phyloP scores from a whole-genome alignment of 164 flowering plant genomes.

The Annona cherimola region DNA sequence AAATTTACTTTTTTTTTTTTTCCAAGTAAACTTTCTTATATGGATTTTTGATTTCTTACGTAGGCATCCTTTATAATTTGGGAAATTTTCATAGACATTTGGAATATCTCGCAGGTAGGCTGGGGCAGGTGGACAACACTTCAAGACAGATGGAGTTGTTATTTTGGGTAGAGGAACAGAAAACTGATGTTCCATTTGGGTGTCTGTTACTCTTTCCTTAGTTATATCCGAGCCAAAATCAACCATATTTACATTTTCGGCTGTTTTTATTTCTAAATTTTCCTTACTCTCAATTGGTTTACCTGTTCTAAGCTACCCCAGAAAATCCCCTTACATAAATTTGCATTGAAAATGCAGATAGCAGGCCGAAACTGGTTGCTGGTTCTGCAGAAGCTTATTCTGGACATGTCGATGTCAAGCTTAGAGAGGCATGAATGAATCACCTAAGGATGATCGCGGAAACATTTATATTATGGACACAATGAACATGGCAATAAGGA shows the following conservation, averaged over 20 bases:
- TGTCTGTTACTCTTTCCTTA: neutral
- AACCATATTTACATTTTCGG: no score
- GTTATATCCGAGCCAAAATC: neutral
- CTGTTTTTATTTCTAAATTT: neutral
- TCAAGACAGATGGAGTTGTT: neutral
- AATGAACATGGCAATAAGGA: conserved; percentile 86
- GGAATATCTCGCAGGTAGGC: no score
- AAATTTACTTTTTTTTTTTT: no score
- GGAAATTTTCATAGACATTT: no score
- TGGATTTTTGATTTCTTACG: no score
- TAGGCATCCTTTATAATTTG: no score
- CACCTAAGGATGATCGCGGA: conserved; percentile 87
- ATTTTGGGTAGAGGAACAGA: no score
- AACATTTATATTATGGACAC: conserved; percentile 68
- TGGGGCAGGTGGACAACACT: no score
- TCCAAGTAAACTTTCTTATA: no score
- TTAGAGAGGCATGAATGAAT: conserved; percentile 80
- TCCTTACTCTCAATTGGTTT: neutral
- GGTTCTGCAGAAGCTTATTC: conserved; percentile 88
- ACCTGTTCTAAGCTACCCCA: neutral
- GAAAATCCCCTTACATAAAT: neutral
- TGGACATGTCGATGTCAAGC: conserved; percentile 91
- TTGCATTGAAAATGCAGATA: conserved; percentile 45
- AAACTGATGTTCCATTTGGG: neutral
- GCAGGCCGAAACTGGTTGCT: conserved; percentile 75